phyloP scores from a whole-genome alignment of 176 grass and related monocot genomes.

The Ampelocalamus luodianensis region DNA sequence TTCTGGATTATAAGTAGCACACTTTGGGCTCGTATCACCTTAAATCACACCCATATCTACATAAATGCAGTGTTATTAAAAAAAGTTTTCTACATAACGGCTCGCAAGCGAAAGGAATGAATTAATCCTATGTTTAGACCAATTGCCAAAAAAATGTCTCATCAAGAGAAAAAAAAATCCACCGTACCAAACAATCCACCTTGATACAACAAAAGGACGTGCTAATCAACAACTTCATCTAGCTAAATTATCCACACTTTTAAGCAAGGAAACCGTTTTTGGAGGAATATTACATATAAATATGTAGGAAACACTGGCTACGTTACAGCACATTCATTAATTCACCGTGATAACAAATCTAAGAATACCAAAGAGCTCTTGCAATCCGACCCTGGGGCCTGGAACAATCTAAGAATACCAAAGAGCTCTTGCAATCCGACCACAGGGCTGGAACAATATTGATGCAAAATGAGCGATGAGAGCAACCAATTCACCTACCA shows the following conservation, averaged over 20 bases:
- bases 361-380: background rate
- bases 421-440: background rate
- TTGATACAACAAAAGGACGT: background rate
- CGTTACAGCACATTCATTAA: background rate
- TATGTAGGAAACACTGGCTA: background rate
- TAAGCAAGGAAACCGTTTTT: background rate
- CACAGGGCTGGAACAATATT: background rate
- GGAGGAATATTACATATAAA: background rate
- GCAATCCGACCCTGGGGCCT: too few species aligned
- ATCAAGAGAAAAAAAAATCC: background rate
- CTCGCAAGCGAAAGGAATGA: slow-evolving; percentile 2
- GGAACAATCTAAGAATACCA: background rate
- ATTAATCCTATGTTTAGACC: slow-evolving; percentile 5
- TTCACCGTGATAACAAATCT: background rate
- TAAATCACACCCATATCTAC: slow-evolving; percentile 1
- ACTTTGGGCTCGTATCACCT: background rate
- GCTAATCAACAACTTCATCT: background rate
- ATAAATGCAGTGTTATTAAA: background rate
- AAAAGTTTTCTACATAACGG: background rate
- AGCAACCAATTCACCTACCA: slow-evolving; percentile 63
- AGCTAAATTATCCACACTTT: background rate
- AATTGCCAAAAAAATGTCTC: background rate
- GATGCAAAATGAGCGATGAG: background rate
- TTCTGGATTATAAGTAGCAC: background rate
- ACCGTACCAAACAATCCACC: background rate